Percentiles rank a stretch among this genome's conserved stretches.
Conservation (phyloP, 768 basidiomycete species). For the Collybia nuda region DNA sequence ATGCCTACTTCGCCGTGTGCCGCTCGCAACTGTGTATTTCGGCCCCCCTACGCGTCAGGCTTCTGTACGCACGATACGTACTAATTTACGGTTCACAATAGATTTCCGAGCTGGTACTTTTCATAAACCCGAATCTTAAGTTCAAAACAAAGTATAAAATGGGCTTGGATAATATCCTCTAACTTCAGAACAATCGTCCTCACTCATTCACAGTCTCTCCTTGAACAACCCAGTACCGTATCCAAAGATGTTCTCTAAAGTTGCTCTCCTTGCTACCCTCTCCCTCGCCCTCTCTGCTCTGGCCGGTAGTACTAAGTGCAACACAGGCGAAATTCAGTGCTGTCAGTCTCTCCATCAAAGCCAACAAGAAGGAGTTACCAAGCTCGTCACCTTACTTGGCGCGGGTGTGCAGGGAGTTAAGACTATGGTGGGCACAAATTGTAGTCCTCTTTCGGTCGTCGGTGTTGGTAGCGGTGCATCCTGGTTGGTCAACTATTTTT, state of each 20-base stretch:
- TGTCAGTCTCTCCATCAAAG: background rate
- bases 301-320: background rate
- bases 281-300: background rate
- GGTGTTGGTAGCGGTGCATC: background rate
- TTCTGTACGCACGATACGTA: too few relatives aligned
- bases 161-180: too few relatives aligned
- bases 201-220: too few relatives aligned
- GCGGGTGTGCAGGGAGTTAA: background rate
- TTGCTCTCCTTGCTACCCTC: background rate
- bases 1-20: too few relatives aligned
- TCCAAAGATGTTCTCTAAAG: constrained; percentile 2
- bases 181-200: too few relatives aligned
- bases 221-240: background rate
- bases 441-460: background rate
- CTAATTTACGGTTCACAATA: too few relatives aligned
- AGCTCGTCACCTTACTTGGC: background rate
- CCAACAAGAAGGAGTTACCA: background rate
- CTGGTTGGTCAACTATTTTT: too few relatives aligned
- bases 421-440: background rate
- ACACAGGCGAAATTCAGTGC: background rate
- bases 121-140: too few relatives aligned
- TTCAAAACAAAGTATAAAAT: too few relatives aligned
- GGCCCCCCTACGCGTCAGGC: too few relatives aligned
- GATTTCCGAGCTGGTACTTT: too few relatives aligned
- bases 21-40: too few relatives aligned